These are phyloP conservation scores for Quercus cerris DNA, from an alignment of 306 rosid genomes.

Conservation along the genomic window DNA sequence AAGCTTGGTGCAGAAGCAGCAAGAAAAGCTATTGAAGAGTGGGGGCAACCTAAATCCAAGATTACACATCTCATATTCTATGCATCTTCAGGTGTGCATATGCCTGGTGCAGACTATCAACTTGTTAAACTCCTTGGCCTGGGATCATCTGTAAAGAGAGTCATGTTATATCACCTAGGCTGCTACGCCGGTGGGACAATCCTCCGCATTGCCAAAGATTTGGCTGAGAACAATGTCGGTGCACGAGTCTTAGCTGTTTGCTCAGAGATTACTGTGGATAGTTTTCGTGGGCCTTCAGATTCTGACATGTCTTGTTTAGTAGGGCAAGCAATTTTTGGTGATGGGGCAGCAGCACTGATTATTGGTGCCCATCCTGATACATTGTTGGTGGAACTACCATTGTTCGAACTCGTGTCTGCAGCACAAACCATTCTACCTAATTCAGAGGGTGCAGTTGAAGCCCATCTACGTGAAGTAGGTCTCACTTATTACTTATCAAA, in stretches of 20 bases:
- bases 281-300: conserved; percentile 2
- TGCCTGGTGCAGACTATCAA: not conserved
- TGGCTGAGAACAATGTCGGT: not conserved
- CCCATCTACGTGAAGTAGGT: conserved; percentile 2
- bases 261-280: not conserved
- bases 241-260: not conserved
- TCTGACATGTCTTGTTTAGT: conserved; percentile 11
- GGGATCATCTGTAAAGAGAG: not conserved
- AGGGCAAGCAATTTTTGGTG: conserved; percentile 27
- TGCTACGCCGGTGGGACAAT: not conserved
- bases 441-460: conserved; percentile 1
- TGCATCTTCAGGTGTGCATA: not conserved
- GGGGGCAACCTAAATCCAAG: not conserved
- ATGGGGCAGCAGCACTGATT: conserved; percentile 13
- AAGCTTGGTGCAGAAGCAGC: too few relatives aligned
- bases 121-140: not conserved
- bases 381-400: too few relatives aligned
- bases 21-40: too few relatives aligned
- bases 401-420: conserved; percentile 4
- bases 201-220: not conserved
- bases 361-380: too few relatives aligned
- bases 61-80: not conserved
- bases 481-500: not conserved
- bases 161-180: not conserved
- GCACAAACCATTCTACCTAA: conserved; percentile 25